Base-by-base conservation (phyloP, 768 basidiomycete genomes). In the Lyophyllum decastes region DNA sequence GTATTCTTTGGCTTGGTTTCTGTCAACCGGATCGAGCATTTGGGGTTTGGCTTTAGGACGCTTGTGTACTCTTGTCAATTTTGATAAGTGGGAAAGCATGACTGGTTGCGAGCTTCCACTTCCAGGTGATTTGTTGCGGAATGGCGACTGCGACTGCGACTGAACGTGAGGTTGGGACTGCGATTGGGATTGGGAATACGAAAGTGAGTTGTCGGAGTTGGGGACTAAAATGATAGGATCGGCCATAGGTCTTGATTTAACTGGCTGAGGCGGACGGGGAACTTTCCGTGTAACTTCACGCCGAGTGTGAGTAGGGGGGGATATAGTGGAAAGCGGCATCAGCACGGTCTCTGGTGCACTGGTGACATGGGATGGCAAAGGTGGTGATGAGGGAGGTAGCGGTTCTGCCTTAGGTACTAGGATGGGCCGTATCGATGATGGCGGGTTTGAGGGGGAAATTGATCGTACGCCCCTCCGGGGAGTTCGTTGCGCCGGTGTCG, bases 121-220 rank as follows among this genome's bases (percentile, higher is more conserved):
- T 51, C 48, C 51, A 17, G 66, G 62, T 34, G 16, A 5, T 30
- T 48, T 27, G 16, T 30, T 73, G 35, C 66, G 70, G 3, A 65
- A 63, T 40, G 66, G 64, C 25, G 69, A 68, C 26, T 68, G 64
- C 64, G 70, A 62, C 54, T 75, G 74, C 3, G 72, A 74, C 35
- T 69, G 67, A 19, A 64, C 58, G 33, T 73, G 73, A 21, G 70
- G 68, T 52, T 74, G 76, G 3, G 74, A 73, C 27, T 74, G 73
- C 12, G 68, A 66, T 33, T 69, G 66, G 62, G 68, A 61, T 52
- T 76, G 76, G 2, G 73, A 75, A 30, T 69, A 70, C 10, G 69
- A 67, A 33, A 65, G 72, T 1, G 82, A 85, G 1, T 78, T 75
- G 61, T 87, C 84, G 10, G 84, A 84, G 63, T 84, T 81, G 3